Percentiles rank a stretch among this genome's conserved stretches.
Conservation (phyloP, 805 yeast genomes). For the Myxozyma sirexii region DNA sequence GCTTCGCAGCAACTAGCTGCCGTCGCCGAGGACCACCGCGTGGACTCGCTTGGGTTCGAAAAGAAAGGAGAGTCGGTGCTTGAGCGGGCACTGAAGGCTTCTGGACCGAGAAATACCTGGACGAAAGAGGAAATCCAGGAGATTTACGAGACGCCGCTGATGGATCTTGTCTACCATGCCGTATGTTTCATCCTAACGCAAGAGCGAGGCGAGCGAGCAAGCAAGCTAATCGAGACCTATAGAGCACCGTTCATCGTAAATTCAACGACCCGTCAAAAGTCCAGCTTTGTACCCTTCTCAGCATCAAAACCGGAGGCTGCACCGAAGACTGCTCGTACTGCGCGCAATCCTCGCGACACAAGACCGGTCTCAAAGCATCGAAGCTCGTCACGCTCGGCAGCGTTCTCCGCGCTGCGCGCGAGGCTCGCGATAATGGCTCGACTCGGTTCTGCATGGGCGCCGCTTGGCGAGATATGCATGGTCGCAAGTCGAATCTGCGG, state of each 20-base stretch:
- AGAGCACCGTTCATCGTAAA: slow-evolving; percentile 53
- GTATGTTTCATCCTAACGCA: too few species aligned
- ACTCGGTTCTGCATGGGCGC: slow-evolving; percentile 86
- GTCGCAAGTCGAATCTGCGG: slow-evolving; percentile 67
- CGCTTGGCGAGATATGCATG: slow-evolving; percentile 85
- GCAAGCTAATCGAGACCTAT: background rate
- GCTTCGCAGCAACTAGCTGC: slow-evolving; percentile 6
- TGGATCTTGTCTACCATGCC: slow-evolving; percentile 61
- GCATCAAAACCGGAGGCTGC: slow-evolving; percentile 80
- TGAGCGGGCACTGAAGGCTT: slow-evolving; percentile 14
- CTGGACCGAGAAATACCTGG: slow-evolving; percentile 50
- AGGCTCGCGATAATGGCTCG: slow-evolving; percentile 69
- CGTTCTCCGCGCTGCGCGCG: slow-evolving; percentile 64
- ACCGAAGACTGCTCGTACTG: slow-evolving; percentile 82
- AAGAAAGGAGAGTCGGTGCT: slow-evolving; percentile 3
- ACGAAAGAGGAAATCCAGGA: slow-evolving; percentile 59
- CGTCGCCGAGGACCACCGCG: slow-evolving; percentile 8
- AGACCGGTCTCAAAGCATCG: slow-evolving; percentile 73
- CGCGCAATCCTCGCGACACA: slow-evolving; percentile 70
- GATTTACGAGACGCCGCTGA: slow-evolving; percentile 66
- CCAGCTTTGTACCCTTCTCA: slow-evolving; percentile 74
- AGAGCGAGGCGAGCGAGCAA: too few species aligned
- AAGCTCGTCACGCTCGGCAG: slow-evolving; percentile 61
- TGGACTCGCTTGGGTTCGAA: background rate
- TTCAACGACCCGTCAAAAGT: slow-evolving; percentile 70